Evolutionary conservation across 1,284 basidiomycete species (phyloP).

Genomic region (Boletellus dicymbophilus): DNA sequence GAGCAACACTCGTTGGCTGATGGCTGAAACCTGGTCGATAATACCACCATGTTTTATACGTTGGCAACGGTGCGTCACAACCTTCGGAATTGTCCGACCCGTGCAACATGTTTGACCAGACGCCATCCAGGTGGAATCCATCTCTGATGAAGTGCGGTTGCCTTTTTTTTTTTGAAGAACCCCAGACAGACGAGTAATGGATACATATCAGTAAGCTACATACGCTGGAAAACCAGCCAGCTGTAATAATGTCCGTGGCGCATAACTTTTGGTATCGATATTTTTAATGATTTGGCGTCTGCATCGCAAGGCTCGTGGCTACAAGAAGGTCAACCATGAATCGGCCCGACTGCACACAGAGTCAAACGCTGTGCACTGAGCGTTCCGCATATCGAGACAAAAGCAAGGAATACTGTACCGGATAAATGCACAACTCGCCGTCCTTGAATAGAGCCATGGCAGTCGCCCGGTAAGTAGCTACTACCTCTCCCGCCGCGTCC

Average conservation of each 20-base stretch:
- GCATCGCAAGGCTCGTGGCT: constrained; percentile 28
- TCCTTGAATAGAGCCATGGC: constrained; percentile 28
- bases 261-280: background rate
- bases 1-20: too few species aligned
- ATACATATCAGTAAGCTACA: too few species aligned
- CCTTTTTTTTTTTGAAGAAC: too few species aligned
- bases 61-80: too few species aligned
- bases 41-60: background rate
- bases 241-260: background rate
- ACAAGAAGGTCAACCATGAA: constrained; percentile 27
- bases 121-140: background rate
- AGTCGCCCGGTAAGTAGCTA: constrained; percentile 31
- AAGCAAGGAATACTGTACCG: constrained; percentile 14
- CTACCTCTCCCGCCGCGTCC: constrained; percentile 14
- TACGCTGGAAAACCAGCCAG: background rate
- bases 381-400: background rate
- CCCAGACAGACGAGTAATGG: too few species aligned
- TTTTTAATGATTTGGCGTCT: constrained; percentile 17
- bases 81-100: background rate
- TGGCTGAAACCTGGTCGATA: too few species aligned
- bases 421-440: constrained; percentile 28
- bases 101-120: background rate
- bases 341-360: too few species aligned
- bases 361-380: constrained; percentile 9
- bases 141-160: too few species aligned